Base-by-base conservation (phyloP, 2,329 filamentous ascomycete genomes). In the Epichloe typhina region DNA sequence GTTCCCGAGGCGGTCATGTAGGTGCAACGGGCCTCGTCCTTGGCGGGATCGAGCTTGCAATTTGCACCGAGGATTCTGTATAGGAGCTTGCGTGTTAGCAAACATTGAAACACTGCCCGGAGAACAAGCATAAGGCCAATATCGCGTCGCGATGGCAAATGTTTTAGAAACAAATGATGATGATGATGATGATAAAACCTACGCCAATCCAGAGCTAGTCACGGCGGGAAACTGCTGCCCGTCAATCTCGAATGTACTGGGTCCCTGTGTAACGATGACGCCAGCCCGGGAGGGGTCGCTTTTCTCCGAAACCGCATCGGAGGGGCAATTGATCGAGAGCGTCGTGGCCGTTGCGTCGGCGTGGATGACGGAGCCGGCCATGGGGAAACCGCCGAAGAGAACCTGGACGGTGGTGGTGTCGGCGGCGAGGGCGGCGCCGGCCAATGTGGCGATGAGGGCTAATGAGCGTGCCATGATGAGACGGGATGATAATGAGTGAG, bases 291-390 rank as follows among this genome's bases (percentile, higher is more conserved):
- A 36, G 33, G n/a, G n/a, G n/a, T n/a, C n/a, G n/a, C n/a, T n/a
- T n/a, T 62, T 58, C 17, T 54, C 54, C 5, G 49, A 23, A 35
- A 54, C 48, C 37, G 52, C 52, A 19, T 45, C 48, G 23, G 53
- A 36, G 39, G 55, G 49, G 52, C 66, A 69, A 23, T 50, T 50
- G 21, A 67, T 43, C 44, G 55, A 56, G 44, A 61, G 57, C 2
- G 66, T 69, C 1, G 66, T 67, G 44, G 60, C 58, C 8, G 46
- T 53, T 9, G 43, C 48, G 36, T 60, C 58, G 51, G 54, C 64
- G 7, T 53, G 55, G 40, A 66, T 45, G 48, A 67, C 54, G n/a
- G 65, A 66, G 35, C 58, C 66, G 7, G 57, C 57, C 12, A n/a
- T n/a, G n/a, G n/a, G n/a, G n/a, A n/a, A n/a, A n/a, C n/a, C n/a